These are phyloP conservation scores for Carex arenaria DNA, from an alignment of 202 grass and related monocot genomes.

Conservation along the genomic window DNA sequence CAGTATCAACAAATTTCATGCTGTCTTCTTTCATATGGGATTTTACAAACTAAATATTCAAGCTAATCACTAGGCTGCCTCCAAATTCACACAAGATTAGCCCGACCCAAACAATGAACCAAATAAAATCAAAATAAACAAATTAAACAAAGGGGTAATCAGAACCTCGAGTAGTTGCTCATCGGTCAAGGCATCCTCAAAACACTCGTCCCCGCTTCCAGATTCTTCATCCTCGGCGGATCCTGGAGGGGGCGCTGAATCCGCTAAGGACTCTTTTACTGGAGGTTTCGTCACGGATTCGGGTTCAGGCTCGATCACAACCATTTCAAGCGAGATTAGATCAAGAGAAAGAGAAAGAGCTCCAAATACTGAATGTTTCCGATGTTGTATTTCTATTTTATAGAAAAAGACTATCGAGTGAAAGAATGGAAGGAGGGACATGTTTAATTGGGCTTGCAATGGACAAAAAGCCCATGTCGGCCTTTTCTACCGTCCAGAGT, in stretches of 20 bases:
- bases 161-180: constrained; percentile 88
- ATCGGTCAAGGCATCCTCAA: constrained; percentile 89
- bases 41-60: constrained; percentile 5
- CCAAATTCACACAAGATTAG: constrained; percentile 10
- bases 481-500: too few relatives aligned
- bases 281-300: neutral
- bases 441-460: too few relatives aligned
- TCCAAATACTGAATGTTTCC: too few relatives aligned
- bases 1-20: neutral
- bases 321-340: constrained; percentile 33
- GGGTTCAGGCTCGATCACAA: constrained; percentile 63
- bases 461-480: too few relatives aligned
- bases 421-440: too few relatives aligned
- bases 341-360: neutral
- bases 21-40: neutral
- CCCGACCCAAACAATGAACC: neutral
- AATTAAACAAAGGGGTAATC: neutral
- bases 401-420: too few relatives aligned
- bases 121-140: neutral
- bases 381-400: too few relatives aligned
- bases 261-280: neutral
- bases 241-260: neutral
- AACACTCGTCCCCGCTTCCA: constrained; percentile 28
- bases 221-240: constrained; percentile 37
- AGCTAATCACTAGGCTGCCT: neutral